A percentile compares a stretch with the other conserved stretches of the same genome.
Evolutionary conservation across 352 stramenopile genomes (phyloP).

Genomic region (Blastocystis sp.): DNA sequence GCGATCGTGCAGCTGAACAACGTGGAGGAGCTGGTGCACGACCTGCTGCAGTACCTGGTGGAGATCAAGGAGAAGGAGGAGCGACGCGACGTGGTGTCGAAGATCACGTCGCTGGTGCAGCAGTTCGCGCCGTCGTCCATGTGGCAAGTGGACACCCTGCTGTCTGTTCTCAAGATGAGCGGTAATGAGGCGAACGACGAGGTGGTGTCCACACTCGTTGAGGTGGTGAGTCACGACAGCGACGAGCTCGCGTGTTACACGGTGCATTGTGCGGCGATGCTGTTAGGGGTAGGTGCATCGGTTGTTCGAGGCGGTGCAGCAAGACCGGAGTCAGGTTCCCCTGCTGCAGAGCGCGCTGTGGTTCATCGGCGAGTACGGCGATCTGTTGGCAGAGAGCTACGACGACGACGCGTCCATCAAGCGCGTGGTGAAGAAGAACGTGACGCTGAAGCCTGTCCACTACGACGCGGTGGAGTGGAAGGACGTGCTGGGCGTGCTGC

Average conservation of each 20-base stretch:
- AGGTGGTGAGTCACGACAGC: conserved; percentile 88
- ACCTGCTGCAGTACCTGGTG: conserved; percentile 99
- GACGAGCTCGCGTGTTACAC: conserved; percentile 79
- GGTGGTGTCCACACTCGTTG: conserved; percentile 91
- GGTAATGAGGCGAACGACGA: conserved; percentile 88
- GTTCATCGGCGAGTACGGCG: conserved; percentile 95
- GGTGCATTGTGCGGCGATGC: neutral
- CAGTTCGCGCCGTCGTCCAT: conserved; percentile 80
- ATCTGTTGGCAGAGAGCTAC: conserved; percentile 83
- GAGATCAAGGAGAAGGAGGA: conserved; percentile 89
- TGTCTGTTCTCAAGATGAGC: conserved; percentile 98
- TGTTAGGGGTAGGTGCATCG: conserved; percentile 94
- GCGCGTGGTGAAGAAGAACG: conserved; percentile 30
- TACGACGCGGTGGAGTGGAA: neutral
- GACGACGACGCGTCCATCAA: conserved; percentile 43
- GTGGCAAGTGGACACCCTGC: conserved; percentile 94
- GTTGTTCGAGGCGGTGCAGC: conserved; percentile 90
- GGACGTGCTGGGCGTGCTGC: conserved; percentile 75
- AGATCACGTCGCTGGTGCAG: conserved; percentile 87
- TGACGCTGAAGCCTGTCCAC: conserved; percentile 33
- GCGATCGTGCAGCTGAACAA: conserved; percentile 95
- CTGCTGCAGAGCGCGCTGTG: conserved; percentile 95
- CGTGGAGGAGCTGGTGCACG: conserved; percentile 90
- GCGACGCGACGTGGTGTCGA: conserved; percentile 89
- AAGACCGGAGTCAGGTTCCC: conserved; percentile 90